Conservation (phyloP, 163 green algal species). For the Scenedesmus sp. region DNA sequence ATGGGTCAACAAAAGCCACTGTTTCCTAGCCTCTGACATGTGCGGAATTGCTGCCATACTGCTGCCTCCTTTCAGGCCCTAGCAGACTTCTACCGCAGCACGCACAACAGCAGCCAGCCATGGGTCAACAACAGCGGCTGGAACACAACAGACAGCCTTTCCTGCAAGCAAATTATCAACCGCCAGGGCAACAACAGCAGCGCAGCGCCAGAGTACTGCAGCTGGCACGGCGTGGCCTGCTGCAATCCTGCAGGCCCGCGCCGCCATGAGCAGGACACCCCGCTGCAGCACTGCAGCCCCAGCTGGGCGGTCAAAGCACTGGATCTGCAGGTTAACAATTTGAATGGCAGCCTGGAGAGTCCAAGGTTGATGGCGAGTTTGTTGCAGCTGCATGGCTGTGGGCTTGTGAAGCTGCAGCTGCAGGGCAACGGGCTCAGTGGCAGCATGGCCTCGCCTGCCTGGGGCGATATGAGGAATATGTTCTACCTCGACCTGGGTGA, state of each 20-base stretch:
- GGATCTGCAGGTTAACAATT: slow-evolving; percentile 19
- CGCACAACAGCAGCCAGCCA: slow-evolving; percentile 6
- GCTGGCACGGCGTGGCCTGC: slow-evolving; percentile 19
- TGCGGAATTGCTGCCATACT: too few relatives aligned
- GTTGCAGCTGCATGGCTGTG: slow-evolving; percentile 13
- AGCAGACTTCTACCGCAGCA: slow-evolving; percentile 2
- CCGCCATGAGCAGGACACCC: neutral
- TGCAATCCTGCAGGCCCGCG: neutral
- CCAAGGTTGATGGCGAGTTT: neutral
- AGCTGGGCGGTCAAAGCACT: neutral
- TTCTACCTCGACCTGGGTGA: slow-evolving; percentile 29
- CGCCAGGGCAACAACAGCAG: neutral
- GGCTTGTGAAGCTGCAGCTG: slow-evolving; percentile 14
- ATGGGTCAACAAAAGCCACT: slow-evolving; percentile 6
- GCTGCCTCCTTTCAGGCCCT: neutral
- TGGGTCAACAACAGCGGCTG: slow-evolving; percentile 17
- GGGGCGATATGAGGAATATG: slow-evolving; percentile 5
- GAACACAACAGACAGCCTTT: neutral
- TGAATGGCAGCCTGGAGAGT: slow-evolving; percentile 31
- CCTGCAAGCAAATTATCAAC: neutral
- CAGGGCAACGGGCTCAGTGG: slow-evolving; percentile 28
- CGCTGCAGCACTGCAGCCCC: slow-evolving; percentile 5
- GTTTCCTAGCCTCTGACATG: neutral
- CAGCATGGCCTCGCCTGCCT: neutral
- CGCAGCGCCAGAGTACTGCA: slow-evolving; percentile 1